Evolutionary conservation across 78 protist species (phyloP), one percentile per base, ranked within the genome.

Genomic region (Creolimax fragrantissima): DNA sequence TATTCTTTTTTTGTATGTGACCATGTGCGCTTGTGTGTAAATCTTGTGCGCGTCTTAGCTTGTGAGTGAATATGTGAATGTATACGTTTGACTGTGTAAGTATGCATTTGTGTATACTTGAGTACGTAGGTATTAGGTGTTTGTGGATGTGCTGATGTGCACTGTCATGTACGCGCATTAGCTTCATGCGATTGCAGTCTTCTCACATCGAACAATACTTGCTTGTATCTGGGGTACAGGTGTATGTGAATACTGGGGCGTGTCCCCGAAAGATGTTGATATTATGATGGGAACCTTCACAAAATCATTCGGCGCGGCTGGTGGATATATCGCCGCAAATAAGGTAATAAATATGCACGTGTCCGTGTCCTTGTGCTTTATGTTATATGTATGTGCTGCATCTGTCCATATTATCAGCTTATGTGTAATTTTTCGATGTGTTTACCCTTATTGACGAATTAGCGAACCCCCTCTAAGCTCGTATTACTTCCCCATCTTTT

Each of bases 231-330:
- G n/a, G n/a, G n/a, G 74, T 58, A 24, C 24, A 58, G 89, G 89
- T 6, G 85, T 47, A 43, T 6, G 35, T 84, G 92, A 74, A 44
- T 74, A 90, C 88, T 90, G 58, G 90, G 92, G 89, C 3, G 89
- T 90, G 11, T 92, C 91, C 58, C 89, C 99, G 3, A 3, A 2
- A 3, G 97, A 98, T 41, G 96, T 99, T 39, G 99, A 98, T 93
- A 92, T 99, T 24, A 93, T 98, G 90, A 99, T 99, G 99, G 99
- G 99, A 58, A 99, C 99, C 2, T 99, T 98, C 93, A 98, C 99
- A 2, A 99, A 99, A 94, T 94, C 98, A 36, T 99, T 99, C 43
- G 99, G 98, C 32, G 45, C 96, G 0, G 95, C 96, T 41, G 99
- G 99, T 39, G 99, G 99, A 24, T 98, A 98, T 90, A 67, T 98